Base-by-base conservation (phyloP, 371 early-diverging fungal species). In the Mucor plumbeus region DNA sequence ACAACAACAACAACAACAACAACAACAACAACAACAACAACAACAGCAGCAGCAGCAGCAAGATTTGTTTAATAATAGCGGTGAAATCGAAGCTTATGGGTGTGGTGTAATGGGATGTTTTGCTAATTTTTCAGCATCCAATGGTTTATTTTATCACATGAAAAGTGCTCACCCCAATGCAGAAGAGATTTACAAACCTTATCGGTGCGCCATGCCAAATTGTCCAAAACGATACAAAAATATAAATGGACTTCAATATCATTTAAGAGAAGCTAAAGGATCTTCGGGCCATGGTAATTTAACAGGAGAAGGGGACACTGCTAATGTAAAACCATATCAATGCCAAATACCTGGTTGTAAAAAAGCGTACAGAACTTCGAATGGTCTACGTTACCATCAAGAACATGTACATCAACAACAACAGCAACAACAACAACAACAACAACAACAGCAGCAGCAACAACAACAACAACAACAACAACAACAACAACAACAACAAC, bases 191-290 rank as follows among this genome's bases (percentile, higher is more conserved):
- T 65, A 55, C 13, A 89, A 88, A 65, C 91, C 92, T 10, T 93
- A 89, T 78, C 86, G 90, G 11, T 98, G 99, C 71, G 89, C 90
- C 0, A 85, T 95, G 77, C 77, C 85, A 5, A 90, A 85, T 0
- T 98, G 99, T 66, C 83, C 86, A 59, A 96, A 94, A 69, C 78
- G 87, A 21, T 99, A 99, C 86, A 98, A 98, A 76, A 98, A 98
- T 78, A 88, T 94, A 68, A 98, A 95, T 68, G 99, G 99, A 7
- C 85, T 99, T 8, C 93, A 95, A 72, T 97, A 97, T 77, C 97
- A 97, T 70, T 81, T 97, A 40, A 86, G 90, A 58, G 90, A 92
- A 60, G 91, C 93, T 40, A 90, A 90, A 61, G 88, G 87, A 5
- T 81, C 88, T 4, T 84, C 85, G 15, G 79, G 81, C 2, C 83